Conservation (phyloP, 208 protist genomes). For the Crithidia mellificae region DNA sequence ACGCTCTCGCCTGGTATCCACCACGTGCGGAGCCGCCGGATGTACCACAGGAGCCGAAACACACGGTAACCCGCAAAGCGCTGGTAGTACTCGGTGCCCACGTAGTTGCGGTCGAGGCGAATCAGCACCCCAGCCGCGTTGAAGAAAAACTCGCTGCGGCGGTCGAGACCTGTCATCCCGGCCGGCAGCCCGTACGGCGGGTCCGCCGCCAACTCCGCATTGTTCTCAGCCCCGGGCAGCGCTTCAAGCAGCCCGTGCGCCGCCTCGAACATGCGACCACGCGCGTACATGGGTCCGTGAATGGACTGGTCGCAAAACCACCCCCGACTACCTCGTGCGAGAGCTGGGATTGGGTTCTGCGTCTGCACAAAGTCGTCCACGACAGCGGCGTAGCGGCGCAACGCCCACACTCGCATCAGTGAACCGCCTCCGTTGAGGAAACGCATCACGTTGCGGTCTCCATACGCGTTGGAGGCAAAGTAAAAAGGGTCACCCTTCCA, state of each 20-base stretch:
- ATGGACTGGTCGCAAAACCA: slow-evolving; percentile 41
- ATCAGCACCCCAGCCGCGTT: slow-evolving; percentile 8
- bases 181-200: slow-evolving; percentile 18
- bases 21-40: slow-evolving; percentile 12
- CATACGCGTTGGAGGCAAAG: slow-evolving; percentile 9
- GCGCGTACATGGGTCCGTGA: slow-evolving; percentile 11
- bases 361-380: slow-evolving; percentile 5
- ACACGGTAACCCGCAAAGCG: slow-evolving; percentile 5
- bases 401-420: slow-evolving; percentile 32
- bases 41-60: slow-evolving; percentile 17
- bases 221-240: not conserved
- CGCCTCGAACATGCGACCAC: slow-evolving; percentile 29
- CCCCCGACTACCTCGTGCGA: not conserved
- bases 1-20: slow-evolving; percentile 1
- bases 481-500: slow-evolving; percentile 2
- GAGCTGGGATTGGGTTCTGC: not conserved
- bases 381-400: slow-evolving; percentile 12
- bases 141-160: slow-evolving; percentile 22
- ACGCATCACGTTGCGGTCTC: slow-evolving; percentile 12
- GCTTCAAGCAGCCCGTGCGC: slow-evolving; percentile 19
- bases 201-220: not conserved
- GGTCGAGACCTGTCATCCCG: slow-evolving; percentile 24
- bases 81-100: slow-evolving; percentile 17
- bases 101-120: slow-evolving; percentile 12
- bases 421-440: slow-evolving; percentile 33